A percentile compares a stretch with the other conserved stretches of the same genome.
Evolutionary conservation across 2,329 filamentous ascomycete genomes (phyloP).

Genomic region (Colletotrichum filicis): DNA sequence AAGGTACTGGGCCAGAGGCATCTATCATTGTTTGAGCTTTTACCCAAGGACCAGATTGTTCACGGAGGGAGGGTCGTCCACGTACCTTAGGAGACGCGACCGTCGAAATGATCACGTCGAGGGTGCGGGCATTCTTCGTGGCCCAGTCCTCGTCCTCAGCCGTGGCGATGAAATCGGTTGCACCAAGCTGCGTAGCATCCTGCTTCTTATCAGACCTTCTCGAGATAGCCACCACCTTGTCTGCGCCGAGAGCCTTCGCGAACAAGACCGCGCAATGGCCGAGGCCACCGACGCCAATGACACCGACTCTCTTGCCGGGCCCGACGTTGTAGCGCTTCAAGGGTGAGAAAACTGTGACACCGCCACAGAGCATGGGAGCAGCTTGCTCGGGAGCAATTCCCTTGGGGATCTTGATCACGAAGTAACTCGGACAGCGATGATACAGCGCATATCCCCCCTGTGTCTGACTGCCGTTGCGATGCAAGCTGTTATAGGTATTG

Average conservation of each 20-base stretch:
- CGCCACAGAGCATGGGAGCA: constrained; percentile 77
- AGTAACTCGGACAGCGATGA: constrained; percentile 51
- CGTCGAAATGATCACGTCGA: constrained; percentile 71
- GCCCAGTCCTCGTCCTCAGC: constrained; percentile 66
- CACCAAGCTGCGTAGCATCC: constrained; percentile 68
- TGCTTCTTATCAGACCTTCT: constrained; percentile 62
- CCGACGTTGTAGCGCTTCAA: constrained; percentile 72
- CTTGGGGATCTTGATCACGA: constrained; percentile 61
- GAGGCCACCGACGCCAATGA: constrained; percentile 75
- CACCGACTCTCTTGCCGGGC: constrained; percentile 74
- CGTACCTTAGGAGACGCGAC: constrained; percentile 44
- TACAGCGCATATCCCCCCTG: constrained; percentile 59
- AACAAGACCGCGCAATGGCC: constrained; percentile 77
- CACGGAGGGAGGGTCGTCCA: background rate
- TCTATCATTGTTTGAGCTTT: constrained; percentile 50
- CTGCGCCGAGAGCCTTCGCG: constrained; percentile 73
- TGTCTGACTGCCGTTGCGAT: constrained; percentile 63
- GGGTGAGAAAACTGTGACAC: constrained; percentile 74
- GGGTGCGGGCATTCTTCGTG: constrained; percentile 57
- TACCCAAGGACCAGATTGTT: background rate
- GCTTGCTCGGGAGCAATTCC: constrained; percentile 51
- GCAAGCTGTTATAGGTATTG: constrained; percentile 64
- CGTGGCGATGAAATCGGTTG: constrained; percentile 59
- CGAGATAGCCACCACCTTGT: constrained; percentile 70
- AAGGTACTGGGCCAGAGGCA: constrained; percentile 74